Conservation (phyloP, 2,329 filamentous ascomycete species). For the Meredithiella fracta region DNA sequence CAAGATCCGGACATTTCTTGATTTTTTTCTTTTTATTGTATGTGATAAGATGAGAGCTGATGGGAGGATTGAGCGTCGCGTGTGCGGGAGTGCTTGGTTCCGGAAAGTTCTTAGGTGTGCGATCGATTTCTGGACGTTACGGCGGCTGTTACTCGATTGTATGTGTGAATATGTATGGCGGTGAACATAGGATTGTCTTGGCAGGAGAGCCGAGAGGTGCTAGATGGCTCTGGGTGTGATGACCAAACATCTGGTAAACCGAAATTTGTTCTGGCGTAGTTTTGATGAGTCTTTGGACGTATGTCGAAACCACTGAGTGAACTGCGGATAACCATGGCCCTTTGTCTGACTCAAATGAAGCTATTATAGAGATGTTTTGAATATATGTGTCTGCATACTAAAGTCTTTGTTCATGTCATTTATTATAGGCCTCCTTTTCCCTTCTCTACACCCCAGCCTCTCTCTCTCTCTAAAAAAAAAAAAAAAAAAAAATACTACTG, state of each 20-base stretch:
- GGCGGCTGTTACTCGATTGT: conserved; percentile 1
- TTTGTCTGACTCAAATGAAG: conserved; percentile 6
- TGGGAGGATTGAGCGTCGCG: neutral
- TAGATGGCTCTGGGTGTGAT: conserved; percentile 10
- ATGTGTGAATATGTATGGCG: too few species aligned
- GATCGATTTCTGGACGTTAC: conserved; percentile 3
- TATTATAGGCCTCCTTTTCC: neutral
- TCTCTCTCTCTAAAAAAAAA: neutral
- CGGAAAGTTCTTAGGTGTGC: neutral
- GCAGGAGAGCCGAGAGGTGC: too few species aligned
- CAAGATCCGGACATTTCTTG: conserved; percentile 36
- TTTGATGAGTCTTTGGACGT: neutral
- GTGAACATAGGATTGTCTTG: neutral
- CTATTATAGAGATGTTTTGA: too few species aligned
- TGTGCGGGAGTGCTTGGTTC: neutral
- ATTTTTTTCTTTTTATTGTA: neutral
- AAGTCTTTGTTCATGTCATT: too few species aligned
- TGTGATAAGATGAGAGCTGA: neutral
- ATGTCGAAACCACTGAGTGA: conserved; percentile 7
- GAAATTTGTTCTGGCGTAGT: conserved; percentile 12
- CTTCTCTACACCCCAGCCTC: neutral
- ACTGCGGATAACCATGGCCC: conserved; percentile 12
- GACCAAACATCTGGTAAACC: conserved; percentile 15
- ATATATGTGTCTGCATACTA: too few species aligned
- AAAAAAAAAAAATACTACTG: neutral